Evolutionary conservation across 176 grass and related monocot species (phyloP).

Genomic region (Cocos nucifera): DNA sequence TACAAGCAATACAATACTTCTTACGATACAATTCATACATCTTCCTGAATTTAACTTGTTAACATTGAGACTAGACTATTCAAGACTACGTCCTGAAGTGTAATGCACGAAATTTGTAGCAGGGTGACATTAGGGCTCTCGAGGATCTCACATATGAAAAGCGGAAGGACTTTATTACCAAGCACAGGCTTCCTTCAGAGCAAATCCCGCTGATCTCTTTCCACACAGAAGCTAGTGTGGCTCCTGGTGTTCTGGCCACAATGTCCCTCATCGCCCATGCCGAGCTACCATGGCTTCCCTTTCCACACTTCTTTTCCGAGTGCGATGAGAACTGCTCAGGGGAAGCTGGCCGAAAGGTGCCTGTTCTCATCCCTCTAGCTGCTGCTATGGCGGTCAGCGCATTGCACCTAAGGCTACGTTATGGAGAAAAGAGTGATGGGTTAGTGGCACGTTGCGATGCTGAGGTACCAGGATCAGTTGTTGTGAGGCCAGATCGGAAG

Average conservation of each 20-base stretch:
- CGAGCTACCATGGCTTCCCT: constrained; percentile 60
- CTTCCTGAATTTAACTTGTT: too few species aligned
- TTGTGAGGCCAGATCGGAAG: constrained; percentile 59
- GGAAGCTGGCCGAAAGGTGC: constrained; percentile 37
- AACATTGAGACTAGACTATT: too few species aligned
- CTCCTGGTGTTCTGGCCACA: constrained; percentile 47
- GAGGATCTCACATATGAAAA: constrained; percentile 87
- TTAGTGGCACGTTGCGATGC: constrained; percentile 63
- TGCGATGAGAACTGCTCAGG: constrained; percentile 22
- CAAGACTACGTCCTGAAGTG: too few species aligned
- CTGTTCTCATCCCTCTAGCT: constrained; percentile 53
- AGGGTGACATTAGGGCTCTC: constrained; percentile 92
- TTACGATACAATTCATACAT: too few species aligned
- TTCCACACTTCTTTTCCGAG: constrained; percentile 32
- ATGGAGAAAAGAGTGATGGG: constrained; percentile 61
- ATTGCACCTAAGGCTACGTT: constrained; percentile 62
- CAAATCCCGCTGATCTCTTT: constrained; percentile 75
- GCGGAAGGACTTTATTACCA: constrained; percentile 77
- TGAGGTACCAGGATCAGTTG: constrained; percentile 75
- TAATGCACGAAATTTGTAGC: background rate
- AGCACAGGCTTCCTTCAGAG: constrained; percentile 49
- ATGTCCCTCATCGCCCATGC: constrained; percentile 58
- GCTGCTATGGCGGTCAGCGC: constrained; percentile 57
- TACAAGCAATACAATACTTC: too few species aligned
- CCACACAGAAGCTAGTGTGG: constrained; percentile 69